Conservation (phyloP, 2,329 filamentous ascomycete species). For the Thelonectria rubi region DNA sequence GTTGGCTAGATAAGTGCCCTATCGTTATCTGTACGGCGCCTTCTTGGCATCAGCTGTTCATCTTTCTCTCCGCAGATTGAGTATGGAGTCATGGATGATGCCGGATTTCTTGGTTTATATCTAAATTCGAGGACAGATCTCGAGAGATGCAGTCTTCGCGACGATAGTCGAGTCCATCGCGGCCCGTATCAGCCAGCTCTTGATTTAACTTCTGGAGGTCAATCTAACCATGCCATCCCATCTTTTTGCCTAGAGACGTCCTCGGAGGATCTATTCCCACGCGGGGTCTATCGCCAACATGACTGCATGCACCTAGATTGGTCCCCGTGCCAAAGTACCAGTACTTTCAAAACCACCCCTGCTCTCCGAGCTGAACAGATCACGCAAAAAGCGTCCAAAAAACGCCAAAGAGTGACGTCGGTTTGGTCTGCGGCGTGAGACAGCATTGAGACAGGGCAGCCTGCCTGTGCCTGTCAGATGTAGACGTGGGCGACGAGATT, state of each 20-base stretch:
- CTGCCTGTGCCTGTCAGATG: slow-evolving; percentile 15
- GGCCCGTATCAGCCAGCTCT: no score
- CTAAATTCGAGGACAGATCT: no score
- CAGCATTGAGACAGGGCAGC: slow-evolving; percentile 21
- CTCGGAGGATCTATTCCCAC: slow-evolving; percentile 12
- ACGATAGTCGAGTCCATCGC: no score
- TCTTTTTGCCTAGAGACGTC: slow-evolving; percentile 6
- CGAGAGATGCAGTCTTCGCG: no score
- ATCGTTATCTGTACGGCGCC: slow-evolving; percentile 5
- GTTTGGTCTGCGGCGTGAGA: slow-evolving; percentile 14
- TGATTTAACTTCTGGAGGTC: neutral
- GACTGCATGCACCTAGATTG: neutral
- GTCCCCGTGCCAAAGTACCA: slow-evolving; percentile 12
- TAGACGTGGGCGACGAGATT: slow-evolving; percentile 13
- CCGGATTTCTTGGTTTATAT: no score
- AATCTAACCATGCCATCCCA: slow-evolving; percentile 12
- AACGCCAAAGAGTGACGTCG: neutral
- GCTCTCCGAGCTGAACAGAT: slow-evolving; percentile 2
- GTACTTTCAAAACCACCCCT: slow-evolving; percentile 14
- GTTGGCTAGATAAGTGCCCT: slow-evolving; percentile 6
- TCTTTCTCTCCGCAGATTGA: slow-evolving; percentile 11
- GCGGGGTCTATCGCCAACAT: slow-evolving; percentile 1
- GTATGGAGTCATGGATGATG: no score
- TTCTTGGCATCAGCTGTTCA: slow-evolving; percentile 12
- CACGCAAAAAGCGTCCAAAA: neutral